phyloP scores from a whole-genome alignment of 352 stramenopile genomes.

The Aphanomyces cochlioides region DNA sequence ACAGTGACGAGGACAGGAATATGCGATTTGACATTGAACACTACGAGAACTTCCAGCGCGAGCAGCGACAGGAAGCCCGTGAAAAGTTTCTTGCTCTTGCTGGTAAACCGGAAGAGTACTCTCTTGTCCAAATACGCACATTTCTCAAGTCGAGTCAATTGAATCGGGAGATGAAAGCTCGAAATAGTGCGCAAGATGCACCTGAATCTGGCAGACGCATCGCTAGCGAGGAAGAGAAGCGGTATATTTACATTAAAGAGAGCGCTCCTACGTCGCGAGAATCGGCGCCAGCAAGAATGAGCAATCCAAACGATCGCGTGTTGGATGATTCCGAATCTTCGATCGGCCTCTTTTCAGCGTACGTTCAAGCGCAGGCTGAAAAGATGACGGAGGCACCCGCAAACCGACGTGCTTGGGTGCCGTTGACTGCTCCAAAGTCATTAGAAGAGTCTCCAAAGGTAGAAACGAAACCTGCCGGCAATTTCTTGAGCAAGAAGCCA shows the following conservation, averaged over 20 bases:
- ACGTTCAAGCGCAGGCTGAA: conserved; percentile 14
- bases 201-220: conserved; percentile 34
- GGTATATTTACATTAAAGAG: conserved; percentile 46
- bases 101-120: conserved; percentile 92
- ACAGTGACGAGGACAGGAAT: conserved; percentile 34
- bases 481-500: no score
- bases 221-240: conserved; percentile 37
- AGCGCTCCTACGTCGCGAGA: not conserved
- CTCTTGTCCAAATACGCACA: conserved; percentile 90
- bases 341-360: conserved; percentile 16
- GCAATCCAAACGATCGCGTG: conserved; percentile 1
- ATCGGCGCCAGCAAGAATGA: conserved; percentile 7
- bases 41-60: conserved; percentile 53
- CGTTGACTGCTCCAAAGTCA: not conserved
- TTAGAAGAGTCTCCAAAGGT: no score
- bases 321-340: conserved; percentile 2
- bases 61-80: conserved; percentile 86
- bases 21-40: conserved; percentile 63
- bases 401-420: no score
- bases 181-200: conserved; percentile 37
- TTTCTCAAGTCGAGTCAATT: conserved; percentile 92
- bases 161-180: conserved; percentile 69
- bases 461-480: no score
- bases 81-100: conserved; percentile 95
- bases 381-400: not conserved